Base-by-base conservation (phyloP, 192 early-diverging fungal species). In the Oehlia diaphana region DNA sequence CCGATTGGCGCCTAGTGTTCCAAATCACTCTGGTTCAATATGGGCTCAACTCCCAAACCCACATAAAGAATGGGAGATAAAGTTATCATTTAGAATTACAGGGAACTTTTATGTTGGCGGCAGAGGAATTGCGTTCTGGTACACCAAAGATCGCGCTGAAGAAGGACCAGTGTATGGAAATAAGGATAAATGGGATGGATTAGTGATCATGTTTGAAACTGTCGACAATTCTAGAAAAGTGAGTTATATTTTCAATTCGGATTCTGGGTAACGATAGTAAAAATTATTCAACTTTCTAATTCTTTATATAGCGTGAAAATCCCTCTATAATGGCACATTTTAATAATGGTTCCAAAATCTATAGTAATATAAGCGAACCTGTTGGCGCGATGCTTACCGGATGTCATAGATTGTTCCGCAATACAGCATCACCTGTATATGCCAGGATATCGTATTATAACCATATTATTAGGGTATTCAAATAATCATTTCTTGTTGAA, bases 61-160 rank as follows among this genome's bases (percentile, higher is more conserved):
- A 16, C 83, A 95, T 86, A 82, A 86, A 78, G 90, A 93, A 61
- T 96, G 94, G 94, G 87, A 92, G 72, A 89, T 92, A 28, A 87
- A 92, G 58, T 84, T 95, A 68, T 78, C 89, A 12, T 89, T 95
- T 79, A 81, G 74, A 23, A 87, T 91, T 9, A 83, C 73, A 42
- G 95, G 95, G 9, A 85, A 85, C 12, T 84, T 86, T 31, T 80
- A 85, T 58, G 76, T 86, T 39, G 95, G 95, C 37, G 93, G 92
- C 26, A 86, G 91, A 37, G 95, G 95, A 0, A 72, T 96, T 7
- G 95, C 92, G 33, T 90, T 96, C 71, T 96, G 95, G 95, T 96
- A 96, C 77, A 89, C 92, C 0, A 84, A 91, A 66, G 90, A 91
- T 16, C 65, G 81, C 4, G 87, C 81, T 0, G 47, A 76, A 19